A percentile compares a stretch with the other conserved stretches of the same genome.
Conservation (phyloP, 305 asterid species). For the Fraxinus dipetala region DNA sequence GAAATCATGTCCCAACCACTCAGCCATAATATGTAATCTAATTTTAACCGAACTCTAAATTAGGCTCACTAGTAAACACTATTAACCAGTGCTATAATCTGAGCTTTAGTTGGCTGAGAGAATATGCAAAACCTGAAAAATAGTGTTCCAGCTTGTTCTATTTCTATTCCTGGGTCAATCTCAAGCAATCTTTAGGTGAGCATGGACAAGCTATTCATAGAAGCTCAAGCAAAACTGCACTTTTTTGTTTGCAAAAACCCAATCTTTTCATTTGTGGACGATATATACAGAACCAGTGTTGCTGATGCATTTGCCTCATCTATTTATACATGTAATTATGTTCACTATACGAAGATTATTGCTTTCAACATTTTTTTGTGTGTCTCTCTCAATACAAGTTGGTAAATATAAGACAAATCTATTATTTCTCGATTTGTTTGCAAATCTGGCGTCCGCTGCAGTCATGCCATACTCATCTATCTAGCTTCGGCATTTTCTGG, state of each 20-base stretch:
- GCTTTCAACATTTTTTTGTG: neutral
- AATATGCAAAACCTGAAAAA: neutral
- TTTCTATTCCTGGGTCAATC: neutral
- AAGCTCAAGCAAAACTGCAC: neutral
- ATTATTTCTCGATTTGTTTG: neutral
- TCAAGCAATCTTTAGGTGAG: neutral
- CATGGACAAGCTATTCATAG: neutral
- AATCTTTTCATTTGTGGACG: neutral
- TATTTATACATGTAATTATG: neutral
- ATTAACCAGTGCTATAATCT: neutral
- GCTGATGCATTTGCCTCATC: neutral
- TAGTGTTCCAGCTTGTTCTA: neutral
- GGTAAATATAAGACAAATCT: neutral
- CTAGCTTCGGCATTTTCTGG: conserved; percentile 61
- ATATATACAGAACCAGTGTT: neutral
- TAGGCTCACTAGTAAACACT: neutral
- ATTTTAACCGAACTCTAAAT: neutral
- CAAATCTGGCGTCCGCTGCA: conserved; percentile 31
- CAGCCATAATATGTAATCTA: neutral
- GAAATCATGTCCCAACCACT: neutral
- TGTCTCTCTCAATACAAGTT: neutral
- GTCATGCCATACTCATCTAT: conserved; percentile 69
- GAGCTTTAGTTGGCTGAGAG: neutral
- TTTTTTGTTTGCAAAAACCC: neutral
- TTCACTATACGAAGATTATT: neutral